phyloP scores from a whole-genome alignment of 371 early-diverging fungal species.

The Haplosporangium sp. region DNA sequence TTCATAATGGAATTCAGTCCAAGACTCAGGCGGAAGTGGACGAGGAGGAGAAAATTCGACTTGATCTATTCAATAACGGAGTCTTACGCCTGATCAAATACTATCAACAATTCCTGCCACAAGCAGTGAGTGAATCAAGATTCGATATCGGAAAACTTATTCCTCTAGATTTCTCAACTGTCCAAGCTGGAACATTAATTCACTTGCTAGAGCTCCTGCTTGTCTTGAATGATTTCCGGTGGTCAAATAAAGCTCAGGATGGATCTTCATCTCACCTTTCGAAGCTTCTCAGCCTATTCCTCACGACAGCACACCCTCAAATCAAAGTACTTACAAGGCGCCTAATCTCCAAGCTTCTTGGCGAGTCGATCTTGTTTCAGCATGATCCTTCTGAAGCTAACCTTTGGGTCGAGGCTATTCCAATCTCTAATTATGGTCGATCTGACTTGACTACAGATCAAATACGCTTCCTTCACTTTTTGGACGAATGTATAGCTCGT shows the following conservation, averaged over 20 bases:
- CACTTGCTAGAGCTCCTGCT: slow-evolving; percentile 72
- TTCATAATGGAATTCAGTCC: slow-evolving; percentile 59
- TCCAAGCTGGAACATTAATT: slow-evolving; percentile 67
- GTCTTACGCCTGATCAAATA: slow-evolving; percentile 72
- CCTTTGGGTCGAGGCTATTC: slow-evolving; percentile 74
- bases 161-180: slow-evolving; percentile 70
- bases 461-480: slow-evolving; percentile 64
- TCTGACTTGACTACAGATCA: slow-evolving; percentile 56
- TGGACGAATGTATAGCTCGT: slow-evolving; percentile 73
- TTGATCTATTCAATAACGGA: slow-evolving; percentile 63
- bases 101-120: slow-evolving; percentile 77
- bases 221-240: slow-evolving; percentile 74
- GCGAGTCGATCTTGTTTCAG: slow-evolving; percentile 74
- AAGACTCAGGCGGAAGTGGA: slow-evolving; percentile 6
- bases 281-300: slow-evolving; percentile 68
- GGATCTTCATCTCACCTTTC: slow-evolving; percentile 69
- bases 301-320: slow-evolving; percentile 63
- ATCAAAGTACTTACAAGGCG: slow-evolving; percentile 63
- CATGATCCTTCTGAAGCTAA: slow-evolving; percentile 71
- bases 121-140: slow-evolving; percentile 73
- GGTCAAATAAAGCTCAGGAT: slow-evolving; percentile 67
- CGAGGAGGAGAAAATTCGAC: slow-evolving; percentile 55
- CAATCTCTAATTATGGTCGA: slow-evolving; percentile 42
- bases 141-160: slow-evolving; percentile 82
- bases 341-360: slow-evolving; percentile 62